Base-by-base conservation (phyloP, 768 basidiomycete genomes). In the Serendipita indica region DNA sequence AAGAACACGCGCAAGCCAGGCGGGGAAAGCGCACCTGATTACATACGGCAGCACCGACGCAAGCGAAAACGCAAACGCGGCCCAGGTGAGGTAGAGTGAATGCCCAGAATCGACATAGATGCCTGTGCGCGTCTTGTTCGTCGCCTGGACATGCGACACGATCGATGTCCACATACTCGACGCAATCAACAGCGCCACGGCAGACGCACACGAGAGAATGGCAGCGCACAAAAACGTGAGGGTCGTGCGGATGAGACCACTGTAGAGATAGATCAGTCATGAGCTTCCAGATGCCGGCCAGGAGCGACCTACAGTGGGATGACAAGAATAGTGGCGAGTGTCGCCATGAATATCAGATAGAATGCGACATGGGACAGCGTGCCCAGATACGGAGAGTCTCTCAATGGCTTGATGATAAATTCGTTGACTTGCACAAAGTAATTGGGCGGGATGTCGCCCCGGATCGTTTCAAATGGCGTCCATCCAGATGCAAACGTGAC, bases 341-440 rank as follows among this genome's bases (percentile, higher is more conserved):
- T 81, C n/a, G 85, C 87, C 22, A 89, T 69, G 30, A 89, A 74
- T 22, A 89, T 67, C 68, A 86, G 78, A 72, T 81, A 89, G 67
- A 84, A 89, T 2, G 86, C 87, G 13, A 77, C 82, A 64, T 76
- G 77, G 39, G 86, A 79, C 61, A 79, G 75, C 54, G 74, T 71
- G 4, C 81, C 85, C 16, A 86, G 72, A 61, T 82, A 84, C 49
- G 72, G 69, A 6, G 82, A 80, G 64, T 85, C 73, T 59, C 70
- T 71, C 64, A 87, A 83, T 1, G 79, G 39, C 16, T 57, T 67
- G 30, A 68, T 66, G 60, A 87, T 73, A 30, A 54, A 54, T 28
- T 54, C 49, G 49, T 54, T 54, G 49, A 54, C 49, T 54, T 54
- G 49, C 3, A 54, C 69, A 12, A 81, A 74, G 67, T 82, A 89